Evolutionary conservation across 805 yeast species (phyloP).

Genomic region (Teunomyces aglyptinius): DNA sequence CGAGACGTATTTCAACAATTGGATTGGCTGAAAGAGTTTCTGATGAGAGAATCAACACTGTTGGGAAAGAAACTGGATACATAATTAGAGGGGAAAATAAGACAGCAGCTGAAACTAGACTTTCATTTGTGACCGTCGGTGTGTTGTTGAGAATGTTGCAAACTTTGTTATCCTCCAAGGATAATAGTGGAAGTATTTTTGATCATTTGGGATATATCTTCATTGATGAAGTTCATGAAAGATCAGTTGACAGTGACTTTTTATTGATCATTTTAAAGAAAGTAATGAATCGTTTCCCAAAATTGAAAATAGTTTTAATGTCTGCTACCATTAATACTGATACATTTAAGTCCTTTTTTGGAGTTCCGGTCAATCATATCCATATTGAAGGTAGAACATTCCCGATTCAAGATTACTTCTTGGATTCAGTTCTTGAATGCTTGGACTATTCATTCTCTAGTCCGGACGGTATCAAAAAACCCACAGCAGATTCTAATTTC

Average conservation of each 20-base stretch:
- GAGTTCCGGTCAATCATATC: slow-evolving; percentile 50
- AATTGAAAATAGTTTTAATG: slow-evolving; percentile 76
- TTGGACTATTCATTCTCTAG: slow-evolving; percentile 54
- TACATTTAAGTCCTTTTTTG: slow-evolving; percentile 67
- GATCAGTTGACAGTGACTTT: slow-evolving; percentile 89
- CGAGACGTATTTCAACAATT: slow-evolving; percentile 92
- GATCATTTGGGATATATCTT: slow-evolving; percentile 65
- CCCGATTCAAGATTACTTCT: slow-evolving; percentile 76
- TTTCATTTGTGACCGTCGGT: slow-evolving; percentile 92
- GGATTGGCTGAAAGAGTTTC: slow-evolving; percentile 93
- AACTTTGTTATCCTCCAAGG: slow-evolving; percentile 30
- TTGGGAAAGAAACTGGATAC: slow-evolving; percentile 84
- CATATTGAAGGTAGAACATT: slow-evolving; percentile 93
- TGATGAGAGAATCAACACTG: slow-evolving; percentile 63
- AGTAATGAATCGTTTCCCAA: slow-evolving; percentile 48
- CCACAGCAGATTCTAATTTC: slow-evolving; percentile 63
- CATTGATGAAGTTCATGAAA: slow-evolving; percentile 95
- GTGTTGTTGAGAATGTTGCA: slow-evolving; percentile 85
- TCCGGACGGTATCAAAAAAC: slow-evolving; percentile 44
- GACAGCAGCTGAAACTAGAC: slow-evolving; percentile 56
- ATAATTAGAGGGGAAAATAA: slow-evolving; percentile 87
- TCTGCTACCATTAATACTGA: slow-evolving; percentile 86
- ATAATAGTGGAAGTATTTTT: slow-evolving; percentile 37
- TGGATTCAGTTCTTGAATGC: slow-evolving; percentile 61
- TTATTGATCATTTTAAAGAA: slow-evolving; percentile 73